A percentile compares a stretch with the other conserved stretches of the same genome.
phyloP scores from a whole-genome alignment of 192 early-diverging fungal genomes.

The Diversispora eburnea region DNA sequence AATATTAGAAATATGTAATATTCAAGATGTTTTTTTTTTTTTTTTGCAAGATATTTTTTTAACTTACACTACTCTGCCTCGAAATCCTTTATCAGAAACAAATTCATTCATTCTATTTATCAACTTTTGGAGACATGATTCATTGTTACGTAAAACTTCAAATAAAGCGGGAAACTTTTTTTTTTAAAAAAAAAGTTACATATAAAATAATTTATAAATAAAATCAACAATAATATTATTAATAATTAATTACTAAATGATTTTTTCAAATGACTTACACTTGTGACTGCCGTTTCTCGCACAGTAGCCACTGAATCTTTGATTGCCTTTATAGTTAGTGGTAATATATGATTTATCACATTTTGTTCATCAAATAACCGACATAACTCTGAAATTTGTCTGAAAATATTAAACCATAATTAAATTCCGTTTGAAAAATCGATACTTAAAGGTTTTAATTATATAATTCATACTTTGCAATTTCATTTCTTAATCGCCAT shows the following conservation, averaged over 20 bases:
- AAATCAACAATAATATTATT: slow-evolving; percentile 9
- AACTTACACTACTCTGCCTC: slow-evolving; percentile 54
- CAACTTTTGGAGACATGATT: slow-evolving; percentile 27
- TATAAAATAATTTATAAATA: not conserved
- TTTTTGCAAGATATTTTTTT: slow-evolving; percentile 42
- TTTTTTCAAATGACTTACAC: slow-evolving; percentile 36
- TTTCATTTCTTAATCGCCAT: slow-evolving; percentile 70
- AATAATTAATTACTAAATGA: slow-evolving; percentile 29
- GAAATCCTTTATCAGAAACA: slow-evolving; percentile 47
- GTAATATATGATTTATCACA: slow-evolving; percentile 63
- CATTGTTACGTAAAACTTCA: slow-evolving; percentile 30
- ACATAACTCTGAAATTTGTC: slow-evolving; percentile 62
- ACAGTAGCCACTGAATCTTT: slow-evolving; percentile 53
- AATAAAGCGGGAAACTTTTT: slow-evolving; percentile 40
- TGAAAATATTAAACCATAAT: not conserved
- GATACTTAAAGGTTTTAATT: not conserved
- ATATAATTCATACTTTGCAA: slow-evolving; percentile 40
- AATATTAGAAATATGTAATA: slow-evolving; percentile 38
- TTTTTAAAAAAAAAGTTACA: not conserved
- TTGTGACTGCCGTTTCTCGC: slow-evolving; percentile 48
- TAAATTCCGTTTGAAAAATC: not conserved
- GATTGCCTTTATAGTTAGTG: slow-evolving; percentile 56
- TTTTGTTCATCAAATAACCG: slow-evolving; percentile 54
- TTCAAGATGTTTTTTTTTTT: slow-evolving; percentile 31
- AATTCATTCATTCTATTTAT: slow-evolving; percentile 42